Evolutionary conservation across 2,329 filamentous ascomycete genomes (phyloP).

Genomic region (Alternaria sp.): DNA sequence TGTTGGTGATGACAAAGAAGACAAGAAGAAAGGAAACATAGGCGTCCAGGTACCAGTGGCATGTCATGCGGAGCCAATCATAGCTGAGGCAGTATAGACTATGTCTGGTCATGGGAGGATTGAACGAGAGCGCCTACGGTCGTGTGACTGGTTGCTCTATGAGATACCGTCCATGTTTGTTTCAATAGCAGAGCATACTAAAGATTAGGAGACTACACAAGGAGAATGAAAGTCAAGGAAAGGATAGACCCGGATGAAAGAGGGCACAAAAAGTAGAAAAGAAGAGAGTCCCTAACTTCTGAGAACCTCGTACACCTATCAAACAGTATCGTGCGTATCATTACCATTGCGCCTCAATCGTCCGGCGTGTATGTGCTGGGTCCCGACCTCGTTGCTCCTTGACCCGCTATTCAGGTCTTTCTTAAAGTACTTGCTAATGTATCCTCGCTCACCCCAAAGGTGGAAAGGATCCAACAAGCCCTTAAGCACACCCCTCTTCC

Average conservation of each 20-base stretch:
- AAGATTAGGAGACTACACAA: neutral
- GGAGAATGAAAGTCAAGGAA: neutral
- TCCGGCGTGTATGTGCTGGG: neutral
- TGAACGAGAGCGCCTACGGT: neutral
- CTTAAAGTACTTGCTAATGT: constrained; percentile 38
- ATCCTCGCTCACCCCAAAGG: constrained; percentile 40
- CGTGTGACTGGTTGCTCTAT: neutral
- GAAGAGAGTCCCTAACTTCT: neutral
- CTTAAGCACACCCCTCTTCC: constrained; percentile 30
- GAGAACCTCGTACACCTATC: neutral
- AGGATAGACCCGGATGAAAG: neutral
- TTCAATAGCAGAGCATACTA: neutral
- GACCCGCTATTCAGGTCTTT: constrained; percentile 1
- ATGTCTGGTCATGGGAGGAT: neutral
- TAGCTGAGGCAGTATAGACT: neutral
- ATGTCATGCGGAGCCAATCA: neutral
- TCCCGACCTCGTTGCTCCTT: neutral
- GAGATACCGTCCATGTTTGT: neutral
- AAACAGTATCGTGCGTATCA: neutral
- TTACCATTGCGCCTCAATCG: neutral
- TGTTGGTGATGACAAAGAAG: neutral
- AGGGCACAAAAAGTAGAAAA: neutral
- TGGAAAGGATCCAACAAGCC: constrained; percentile 43
- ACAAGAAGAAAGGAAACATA: neutral
- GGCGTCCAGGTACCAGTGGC: no score